These are phyloP conservation scores for Acrocalymma vagum DNA, from an alignment of 2,329 filamentous ascomycete genomes.

Conservation along the genomic window DNA sequence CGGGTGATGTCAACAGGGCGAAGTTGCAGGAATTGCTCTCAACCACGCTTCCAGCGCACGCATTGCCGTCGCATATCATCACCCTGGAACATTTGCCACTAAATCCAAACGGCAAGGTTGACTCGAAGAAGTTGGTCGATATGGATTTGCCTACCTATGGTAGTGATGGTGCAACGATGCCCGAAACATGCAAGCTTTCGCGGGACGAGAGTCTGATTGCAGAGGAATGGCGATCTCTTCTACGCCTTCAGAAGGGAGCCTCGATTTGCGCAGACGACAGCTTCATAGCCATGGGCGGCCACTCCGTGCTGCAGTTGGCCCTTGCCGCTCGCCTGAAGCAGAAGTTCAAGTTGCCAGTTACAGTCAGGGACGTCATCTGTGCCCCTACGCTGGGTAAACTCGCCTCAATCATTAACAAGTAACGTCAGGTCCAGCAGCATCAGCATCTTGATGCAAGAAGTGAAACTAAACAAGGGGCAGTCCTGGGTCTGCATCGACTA, in stretches of 20 bases:
- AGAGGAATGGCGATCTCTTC: conserved; percentile 5
- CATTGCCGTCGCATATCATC: conserved; percentile 32
- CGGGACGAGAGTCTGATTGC: conserved; percentile 6
- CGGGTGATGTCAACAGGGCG: conserved; percentile 16
- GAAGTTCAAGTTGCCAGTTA: conserved; percentile 1
- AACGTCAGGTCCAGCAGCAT: conserved; percentile 25
- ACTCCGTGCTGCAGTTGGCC: conserved; percentile 33
- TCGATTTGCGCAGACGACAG: conserved; percentile 16
- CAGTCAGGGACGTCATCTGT: neutral
- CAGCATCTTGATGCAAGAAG: conserved; percentile 5
- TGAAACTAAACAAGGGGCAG: too few species aligned
- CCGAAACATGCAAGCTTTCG: too few species aligned
- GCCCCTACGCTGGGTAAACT: conserved; percentile 6
- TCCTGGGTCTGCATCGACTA: too few species aligned
- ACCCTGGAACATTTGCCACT: conserved; percentile 36
- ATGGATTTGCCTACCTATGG: neutral
- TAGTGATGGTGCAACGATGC: neutral
- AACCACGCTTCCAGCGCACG: conserved; percentile 21
- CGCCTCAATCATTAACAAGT: conserved; percentile 4
- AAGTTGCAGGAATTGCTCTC: conserved; percentile 6
- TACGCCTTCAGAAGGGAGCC: conserved; percentile 3
- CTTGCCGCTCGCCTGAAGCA: conserved; percentile 16
- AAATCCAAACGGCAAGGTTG: conserved; percentile 41
- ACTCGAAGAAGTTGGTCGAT: conserved; percentile 38
- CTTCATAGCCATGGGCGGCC: conserved; percentile 36